Conservation (phyloP, 768 basidiomycete genomes). For the Pleurotus eryngii region DNA sequence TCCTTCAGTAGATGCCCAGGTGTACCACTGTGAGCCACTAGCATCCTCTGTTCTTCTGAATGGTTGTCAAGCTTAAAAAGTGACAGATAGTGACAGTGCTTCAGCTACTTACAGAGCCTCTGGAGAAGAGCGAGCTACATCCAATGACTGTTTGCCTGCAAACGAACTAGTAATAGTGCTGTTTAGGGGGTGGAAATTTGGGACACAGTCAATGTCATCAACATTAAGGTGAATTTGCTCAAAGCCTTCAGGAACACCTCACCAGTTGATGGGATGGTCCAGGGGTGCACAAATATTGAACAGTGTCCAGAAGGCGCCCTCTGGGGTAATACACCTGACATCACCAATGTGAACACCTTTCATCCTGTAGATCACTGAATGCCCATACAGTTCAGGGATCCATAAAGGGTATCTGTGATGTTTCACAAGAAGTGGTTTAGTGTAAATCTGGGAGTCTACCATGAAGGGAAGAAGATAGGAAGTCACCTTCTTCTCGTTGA, state of each 20-base stretch:
- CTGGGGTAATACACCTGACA: conserved; percentile 18
- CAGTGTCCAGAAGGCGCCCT: conserved; percentile 17
- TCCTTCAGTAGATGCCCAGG: conserved; percentile 9
- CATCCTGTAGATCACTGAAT: conserved; percentile 16
- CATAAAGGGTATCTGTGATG: conserved; percentile 28
- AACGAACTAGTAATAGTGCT: neutral
- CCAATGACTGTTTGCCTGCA: neutral
- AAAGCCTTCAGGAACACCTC: conserved; percentile 6
- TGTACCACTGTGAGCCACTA: neutral
- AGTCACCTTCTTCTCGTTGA: neutral
- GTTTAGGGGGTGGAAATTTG: neutral
- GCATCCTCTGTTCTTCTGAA: neutral
- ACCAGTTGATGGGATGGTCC: neutral
- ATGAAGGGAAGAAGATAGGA: neutral
- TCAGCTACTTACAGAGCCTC: neutral
- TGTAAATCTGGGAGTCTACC: neutral
- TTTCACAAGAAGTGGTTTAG: conserved; percentile 4
- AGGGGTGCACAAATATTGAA: conserved; percentile 17
- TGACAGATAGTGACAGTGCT: neutral
- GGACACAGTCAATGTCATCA: neutral
- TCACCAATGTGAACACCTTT: conserved; percentile 21
- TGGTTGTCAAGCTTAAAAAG: neutral
- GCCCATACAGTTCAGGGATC: conserved; percentile 26
- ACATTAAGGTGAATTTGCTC: neutral
- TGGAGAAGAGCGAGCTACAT: neutral